Base-by-base conservation (phyloP, 2,329 filamentous ascomycete species). In the Diplodia scrobiculata region DNA sequence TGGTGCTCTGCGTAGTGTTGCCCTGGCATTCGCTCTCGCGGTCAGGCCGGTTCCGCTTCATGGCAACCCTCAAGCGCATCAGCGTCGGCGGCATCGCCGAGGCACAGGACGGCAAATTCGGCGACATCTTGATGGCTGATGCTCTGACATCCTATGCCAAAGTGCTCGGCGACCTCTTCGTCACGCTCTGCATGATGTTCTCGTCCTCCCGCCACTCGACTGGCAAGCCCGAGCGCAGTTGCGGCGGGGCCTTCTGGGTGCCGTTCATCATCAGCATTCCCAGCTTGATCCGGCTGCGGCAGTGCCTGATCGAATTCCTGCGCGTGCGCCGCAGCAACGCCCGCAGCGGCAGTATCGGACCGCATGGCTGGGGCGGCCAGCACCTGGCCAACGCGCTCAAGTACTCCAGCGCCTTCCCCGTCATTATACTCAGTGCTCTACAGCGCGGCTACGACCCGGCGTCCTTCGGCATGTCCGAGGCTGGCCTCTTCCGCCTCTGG, bases 91-190 rank as follows among this genome's bases (percentile, higher is more conserved):
- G 94, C 0, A 84, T 99, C 27, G 94, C 95, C 14, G 89, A 94
- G 77, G 83, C 91, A 0, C 86, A 91, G 71, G 91, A 97, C 77
- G 92, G 94, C 65, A 97, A 96, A 75, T 98, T 98, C 73, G 94
- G 92, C 66, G 95, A 99, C 75, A 90, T 98, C 63, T 80, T 99
- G 67, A 86, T 99, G 19, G 93, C 95, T 38, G 95, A 99, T 84
- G 94, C 92, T 65, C 80, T 98, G 71, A 99, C 95, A 50, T 96
- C 91, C 73, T 99, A 98, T 77, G 89, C 94, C 68, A 97, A 96
- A 77, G 90, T 97, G 34, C 83, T 96, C 32, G 94, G 89, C 27
- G 95, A 99, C 77, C 80, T 97, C 13, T 97, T 92, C 76, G 90
- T 98, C 65, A 88, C 88, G 55, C 79, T 92, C 32, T 98, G 92